These are phyloP conservation scores for Coniochaeta hoffmannii DNA, from an alignment of 2,329 filamentous ascomycete genomes.

Conservation along the genomic window DNA sequence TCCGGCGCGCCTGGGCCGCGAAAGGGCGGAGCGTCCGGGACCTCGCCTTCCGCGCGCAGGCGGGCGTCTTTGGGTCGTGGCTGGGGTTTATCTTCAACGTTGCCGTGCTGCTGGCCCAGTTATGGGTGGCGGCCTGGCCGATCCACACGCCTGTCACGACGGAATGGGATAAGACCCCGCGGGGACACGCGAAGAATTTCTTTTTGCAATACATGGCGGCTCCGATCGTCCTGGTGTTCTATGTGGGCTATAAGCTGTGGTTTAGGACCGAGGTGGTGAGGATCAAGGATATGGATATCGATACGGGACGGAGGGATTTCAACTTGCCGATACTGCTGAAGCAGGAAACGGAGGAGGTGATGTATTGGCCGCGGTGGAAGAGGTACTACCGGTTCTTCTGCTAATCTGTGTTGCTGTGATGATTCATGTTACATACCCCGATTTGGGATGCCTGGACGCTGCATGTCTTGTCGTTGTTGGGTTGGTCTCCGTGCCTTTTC, in stretches of 20 bases:
- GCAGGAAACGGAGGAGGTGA: slow-evolving; percentile 70
- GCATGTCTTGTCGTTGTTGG: neutral
- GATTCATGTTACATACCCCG: neutral
- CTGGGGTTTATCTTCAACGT: slow-evolving; percentile 69
- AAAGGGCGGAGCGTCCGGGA: slow-evolving; percentile 66
- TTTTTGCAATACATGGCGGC: slow-evolving; percentile 67
- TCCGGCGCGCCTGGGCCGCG: slow-evolving; percentile 69
- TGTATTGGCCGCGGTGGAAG: slow-evolving; percentile 70
- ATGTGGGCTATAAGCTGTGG: slow-evolving; percentile 67
- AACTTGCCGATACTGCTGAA: slow-evolving; percentile 72
- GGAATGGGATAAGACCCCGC: slow-evolving; percentile 31
- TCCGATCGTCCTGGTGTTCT: slow-evolving; percentile 62
- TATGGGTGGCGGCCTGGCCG: slow-evolving; percentile 80
- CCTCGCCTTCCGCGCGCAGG: slow-evolving; percentile 73
- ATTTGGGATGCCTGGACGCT: neutral
- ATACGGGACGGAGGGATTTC: slow-evolving; percentile 77
- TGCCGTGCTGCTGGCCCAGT: slow-evolving; percentile 72
- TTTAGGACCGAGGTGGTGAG: slow-evolving; percentile 62
- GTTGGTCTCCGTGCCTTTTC: neutral
- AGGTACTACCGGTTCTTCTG: slow-evolving; percentile 67
- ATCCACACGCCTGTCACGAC: slow-evolving; percentile 46
- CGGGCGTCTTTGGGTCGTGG: slow-evolving; percentile 74
- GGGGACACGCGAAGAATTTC: slow-evolving; percentile 53
- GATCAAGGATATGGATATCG: slow-evolving; percentile 72
- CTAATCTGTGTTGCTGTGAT: slow-evolving; percentile 25